Evolutionary conservation across 441 rosid species (phyloP), one percentile per base, ranked within the genome.

Genomic region (Gossypium davidsonii): DNA sequence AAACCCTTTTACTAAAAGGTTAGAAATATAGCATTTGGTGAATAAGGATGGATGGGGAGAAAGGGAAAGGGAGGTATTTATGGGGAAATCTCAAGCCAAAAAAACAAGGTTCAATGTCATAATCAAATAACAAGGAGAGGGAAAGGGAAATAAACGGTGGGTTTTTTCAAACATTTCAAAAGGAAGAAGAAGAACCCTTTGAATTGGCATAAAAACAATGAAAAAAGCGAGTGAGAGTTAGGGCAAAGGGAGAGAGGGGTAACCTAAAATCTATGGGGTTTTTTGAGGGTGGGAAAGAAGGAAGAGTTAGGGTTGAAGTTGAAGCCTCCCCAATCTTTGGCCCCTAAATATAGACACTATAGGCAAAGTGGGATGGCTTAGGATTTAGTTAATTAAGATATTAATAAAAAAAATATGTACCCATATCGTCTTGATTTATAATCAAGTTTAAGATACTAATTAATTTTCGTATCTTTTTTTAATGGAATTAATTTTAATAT

Each of bases 281-380:
- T 48, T 55, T 66, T 23, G 3, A 0, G 76, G 63, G 85, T 76
- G 79, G 70, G 70, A 80, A 81, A 79, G 72, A 62, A 77, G 82
- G 79, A 69, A 64, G 82, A 55, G 73, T 82, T 75, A 81, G 77
- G 84, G 83, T 75, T 83, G 84, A 37, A 70, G 78, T 57, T 78
- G 78, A 69, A 55, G 18, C 18, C 48, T 39, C 66, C 75, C 73
- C 73, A 60, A 73, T 72, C 79, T 79, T 79, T 59, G 76, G 25
- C 77, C 73, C 56, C 86, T 83, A 88, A 82, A 86, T 88, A 85
- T 88, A 86, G 89, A 83, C 25, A 51, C 39, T 72, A 34, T 20
- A 58, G 6, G 76, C 17, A 60, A 74, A 23, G 61, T 67, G 67
- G 71, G 64, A 37, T 7, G 37, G 37, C 26, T 58, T 25, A 58